phyloP scores from a whole-genome alignment of 371 early-diverging fungal species.

The Syncephalastrum monosporum region DNA sequence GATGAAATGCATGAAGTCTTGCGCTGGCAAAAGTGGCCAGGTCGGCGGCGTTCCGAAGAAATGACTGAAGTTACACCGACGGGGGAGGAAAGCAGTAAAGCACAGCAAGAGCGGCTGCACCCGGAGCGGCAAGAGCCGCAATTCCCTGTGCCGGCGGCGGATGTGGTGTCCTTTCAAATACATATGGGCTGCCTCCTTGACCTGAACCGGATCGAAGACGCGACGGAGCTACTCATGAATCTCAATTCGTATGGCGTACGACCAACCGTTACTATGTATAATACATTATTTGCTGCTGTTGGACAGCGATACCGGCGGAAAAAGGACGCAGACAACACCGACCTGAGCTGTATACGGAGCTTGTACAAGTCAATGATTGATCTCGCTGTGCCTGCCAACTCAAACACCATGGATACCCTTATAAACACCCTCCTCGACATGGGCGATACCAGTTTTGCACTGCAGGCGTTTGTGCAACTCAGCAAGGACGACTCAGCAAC shows the following conservation, averaged over 20 bases:
- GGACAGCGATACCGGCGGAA: constrained; percentile 7
- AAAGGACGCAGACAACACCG: not conserved
- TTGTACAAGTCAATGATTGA: constrained; percentile 31
- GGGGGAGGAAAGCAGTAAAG: not conserved
- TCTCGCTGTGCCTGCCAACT: constrained; percentile 33
- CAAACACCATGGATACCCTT: constrained; percentile 48
- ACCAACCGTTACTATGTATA: constrained; percentile 35
- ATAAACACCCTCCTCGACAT: constrained; percentile 56
- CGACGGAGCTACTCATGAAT: constrained; percentile 15
- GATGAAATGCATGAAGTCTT: constrained; percentile 16
- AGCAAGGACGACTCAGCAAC: constrained; percentile 13
- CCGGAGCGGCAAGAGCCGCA: constrained; percentile 1
- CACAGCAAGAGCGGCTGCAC: not conserved
- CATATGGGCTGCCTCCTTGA: constrained; percentile 30
- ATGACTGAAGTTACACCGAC: not conserved
- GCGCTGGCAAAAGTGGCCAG: constrained; percentile 2
- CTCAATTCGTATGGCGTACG: constrained; percentile 21
- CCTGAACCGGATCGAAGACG: constrained; percentile 18
- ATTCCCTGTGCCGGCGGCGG: constrained; percentile 24
- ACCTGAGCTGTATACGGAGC: constrained; percentile 12
- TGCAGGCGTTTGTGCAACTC: constrained; percentile 46
- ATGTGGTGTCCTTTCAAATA: constrained; percentile 36
- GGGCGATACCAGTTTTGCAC: constrained; percentile 46
- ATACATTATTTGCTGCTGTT: constrained; percentile 35
- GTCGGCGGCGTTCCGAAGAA: constrained; percentile 3